Evolutionary conservation across 2,329 filamentous ascomycete genomes (phyloP), one percentile per base, ranked within the genome.

Genomic region (Ophiocordyceps camponoti-leonardi): DNA sequence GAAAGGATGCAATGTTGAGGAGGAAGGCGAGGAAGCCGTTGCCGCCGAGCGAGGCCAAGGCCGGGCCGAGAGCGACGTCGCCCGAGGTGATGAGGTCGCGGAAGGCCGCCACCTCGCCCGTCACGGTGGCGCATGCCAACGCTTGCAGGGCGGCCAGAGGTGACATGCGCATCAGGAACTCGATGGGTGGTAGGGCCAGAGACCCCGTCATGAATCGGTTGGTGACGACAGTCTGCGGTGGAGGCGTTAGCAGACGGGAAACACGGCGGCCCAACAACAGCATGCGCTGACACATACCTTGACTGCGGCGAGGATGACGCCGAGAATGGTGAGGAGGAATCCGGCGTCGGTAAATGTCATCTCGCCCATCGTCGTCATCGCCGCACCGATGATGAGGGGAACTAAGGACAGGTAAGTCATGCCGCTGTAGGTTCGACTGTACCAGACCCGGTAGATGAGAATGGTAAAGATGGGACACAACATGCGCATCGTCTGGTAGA

Each of bases 181-280:
- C 77, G 49, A 78, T 64, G 2, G 75, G 69, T 1, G 72, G 69
- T 4, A 79, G 67, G 19, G 69, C 67, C 26, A 79, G 66, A 4
- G 68, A 66, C 30, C 75, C 75, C 10, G 76, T 80, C 72, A 79
- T 77, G 53, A 80, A 69, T 53, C 73, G 70, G 60, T 80, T 80
- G 33, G 76, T 78, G 28, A 73, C 73, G 31, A 81, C 72, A 1
- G 75, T 79, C 66, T 69, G 45, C 10, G 5, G 41, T 6, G 42
- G 19, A n/a, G 7, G 10, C 42, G 18, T 26, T 30, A 14, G 6
- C 14, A 16, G 7, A 6, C 13, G 43, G n/a, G n/a, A 16, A 8
- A 10, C 7, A n/a, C 33, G 11, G 7, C 18, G 4, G 23, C 5
- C 26, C 26, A 28, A 28, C 26, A 28, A 28, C 26, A 28, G 26